Conservation (phyloP, 768 basidiomycete genomes). For the Amanita rimosa region DNA sequence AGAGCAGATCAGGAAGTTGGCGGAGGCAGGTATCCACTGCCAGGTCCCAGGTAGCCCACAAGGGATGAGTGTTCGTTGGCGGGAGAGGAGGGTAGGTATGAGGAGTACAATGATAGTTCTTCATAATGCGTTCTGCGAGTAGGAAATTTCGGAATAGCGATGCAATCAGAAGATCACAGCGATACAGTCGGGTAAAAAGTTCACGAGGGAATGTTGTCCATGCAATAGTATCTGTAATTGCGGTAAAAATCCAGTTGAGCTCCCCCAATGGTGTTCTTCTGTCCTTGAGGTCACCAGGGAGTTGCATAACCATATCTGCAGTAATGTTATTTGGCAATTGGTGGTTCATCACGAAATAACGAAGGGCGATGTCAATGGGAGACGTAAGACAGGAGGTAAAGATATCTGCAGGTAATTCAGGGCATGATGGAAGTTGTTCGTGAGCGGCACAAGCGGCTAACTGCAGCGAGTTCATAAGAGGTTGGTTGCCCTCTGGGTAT, state of each 20-base stretch:
- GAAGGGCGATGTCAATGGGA: conserved; percentile 94
- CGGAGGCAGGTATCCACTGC: conserved; percentile 90
- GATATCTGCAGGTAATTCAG: conserved; percentile 93
- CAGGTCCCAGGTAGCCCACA: conserved; percentile 98
- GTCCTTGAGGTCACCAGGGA: conserved; percentile 96
- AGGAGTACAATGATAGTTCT: conserved; percentile 94
- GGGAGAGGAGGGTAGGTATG: conserved; percentile 88
- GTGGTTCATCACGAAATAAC: conserved; percentile 88
- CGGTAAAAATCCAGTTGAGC: conserved; percentile 99
- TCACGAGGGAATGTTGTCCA: conserved; percentile 97
- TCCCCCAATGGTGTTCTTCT: conserved; percentile 93
- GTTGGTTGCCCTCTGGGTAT: conserved; percentile 49
- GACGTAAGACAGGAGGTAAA: conserved; percentile 98
- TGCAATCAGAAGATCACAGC: conserved; percentile 92
- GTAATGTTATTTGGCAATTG: conserved; percentile 72
- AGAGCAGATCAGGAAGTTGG: conserved; percentile 80
- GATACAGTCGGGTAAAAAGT: conserved; percentile 85
- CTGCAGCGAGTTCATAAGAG: conserved; percentile 82
- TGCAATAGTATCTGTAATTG: conserved; percentile 97
- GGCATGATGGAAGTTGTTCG: conserved; percentile 88
- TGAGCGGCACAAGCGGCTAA: conserved; percentile 89
- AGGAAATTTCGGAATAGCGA: conserved; percentile 97
- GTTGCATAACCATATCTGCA: conserved; percentile 85
- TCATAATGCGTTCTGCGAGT: conserved; percentile 95
- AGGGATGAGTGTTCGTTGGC: conserved; percentile 89